Evolutionary conservation across 129 eudicot genomes (phyloP).

Genomic region (Flaveria brownii): DNA sequence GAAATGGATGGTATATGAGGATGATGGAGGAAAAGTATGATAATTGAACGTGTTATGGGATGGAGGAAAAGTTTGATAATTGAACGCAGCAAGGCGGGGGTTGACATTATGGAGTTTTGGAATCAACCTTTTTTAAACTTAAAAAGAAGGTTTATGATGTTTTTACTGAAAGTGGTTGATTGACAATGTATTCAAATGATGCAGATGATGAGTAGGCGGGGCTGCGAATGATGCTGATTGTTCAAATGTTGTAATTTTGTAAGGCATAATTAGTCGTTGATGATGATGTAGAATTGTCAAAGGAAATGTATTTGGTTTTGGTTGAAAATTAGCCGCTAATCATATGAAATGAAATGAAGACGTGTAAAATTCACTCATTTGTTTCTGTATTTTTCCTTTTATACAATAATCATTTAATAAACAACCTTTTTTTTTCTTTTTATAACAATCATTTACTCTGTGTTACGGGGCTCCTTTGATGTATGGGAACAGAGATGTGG

Average conservation of each 20-base stretch:
- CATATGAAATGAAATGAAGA: slow-evolving; percentile 13
- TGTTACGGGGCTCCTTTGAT: not conserved
- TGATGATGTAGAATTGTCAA: slow-evolving; percentile 24
- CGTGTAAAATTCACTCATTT: slow-evolving; percentile 11
- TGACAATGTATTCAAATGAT: slow-evolving; percentile 4
- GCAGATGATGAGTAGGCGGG: slow-evolving; percentile 34
- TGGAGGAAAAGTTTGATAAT: too few relatives aligned
- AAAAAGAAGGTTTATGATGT: not conserved
- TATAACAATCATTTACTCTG: not conserved
- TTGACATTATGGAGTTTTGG: too few relatives aligned
- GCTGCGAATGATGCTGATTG: not conserved
- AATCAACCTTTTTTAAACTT: too few relatives aligned
- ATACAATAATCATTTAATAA: slow-evolving; percentile 4
- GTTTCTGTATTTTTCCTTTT: not conserved
- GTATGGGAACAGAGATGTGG: not conserved
- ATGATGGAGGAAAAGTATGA: too few relatives aligned
- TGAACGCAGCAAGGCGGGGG: too few relatives aligned
- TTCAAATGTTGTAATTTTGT: slow-evolving; percentile 34
- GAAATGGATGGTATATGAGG: not conserved
- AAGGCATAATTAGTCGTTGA: slow-evolving; percentile 22
- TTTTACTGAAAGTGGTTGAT: not conserved
- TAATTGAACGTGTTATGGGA: too few relatives aligned
- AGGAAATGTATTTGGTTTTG: slow-evolving; percentile 16
- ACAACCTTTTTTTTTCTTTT: not conserved
- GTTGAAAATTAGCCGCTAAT: not conserved